Evolutionary conservation across 495 filamentous ascomycete genomes (phyloP).

Genomic region (Penicillium bialowiezense): DNA sequence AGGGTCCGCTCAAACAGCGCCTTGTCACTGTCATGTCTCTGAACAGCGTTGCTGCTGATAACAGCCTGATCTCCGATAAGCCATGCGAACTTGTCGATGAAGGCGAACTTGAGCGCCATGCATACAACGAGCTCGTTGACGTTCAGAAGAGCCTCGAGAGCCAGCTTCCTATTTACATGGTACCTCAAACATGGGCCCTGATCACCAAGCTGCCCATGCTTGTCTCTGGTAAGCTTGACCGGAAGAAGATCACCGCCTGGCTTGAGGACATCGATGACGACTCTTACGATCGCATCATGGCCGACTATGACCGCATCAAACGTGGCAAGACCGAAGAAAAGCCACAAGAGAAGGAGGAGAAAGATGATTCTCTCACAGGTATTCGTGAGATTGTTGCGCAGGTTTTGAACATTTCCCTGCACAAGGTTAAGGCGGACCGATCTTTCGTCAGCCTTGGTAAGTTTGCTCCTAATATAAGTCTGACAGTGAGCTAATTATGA

Average conservation of each 20-base stretch:
- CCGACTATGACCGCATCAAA: slow-evolving; percentile 34
- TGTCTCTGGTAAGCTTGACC: slow-evolving; percentile 49
- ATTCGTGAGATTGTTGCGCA: slow-evolving; percentile 43
- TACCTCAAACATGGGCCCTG: slow-evolving; percentile 44
- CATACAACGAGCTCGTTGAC: slow-evolving; percentile 27
- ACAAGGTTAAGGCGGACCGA: slow-evolving; percentile 37
- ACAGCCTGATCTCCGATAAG: slow-evolving; percentile 29
- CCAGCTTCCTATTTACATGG: slow-evolving; percentile 48
- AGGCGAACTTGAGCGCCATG: slow-evolving; percentile 18
- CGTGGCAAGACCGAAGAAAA: slow-evolving; percentile 24
- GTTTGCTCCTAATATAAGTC: no score
- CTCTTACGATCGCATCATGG: slow-evolving; percentile 38
- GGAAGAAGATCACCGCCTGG: slow-evolving; percentile 45
- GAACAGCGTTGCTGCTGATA: slow-evolving; percentile 27
- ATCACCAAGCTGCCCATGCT: slow-evolving; percentile 45
- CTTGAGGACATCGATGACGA: slow-evolving; percentile 38
- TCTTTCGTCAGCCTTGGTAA: slow-evolving; percentile 46
- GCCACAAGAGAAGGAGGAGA: slow-evolving; percentile 20
- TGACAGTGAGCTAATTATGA: no score
- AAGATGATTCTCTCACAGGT: slow-evolving; percentile 21
- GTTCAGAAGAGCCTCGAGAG: slow-evolving; percentile 36
- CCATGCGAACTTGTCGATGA: slow-evolving; percentile 36
- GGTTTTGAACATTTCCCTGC: slow-evolving; percentile 44
- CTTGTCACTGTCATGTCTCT: slow-evolving; percentile 45
- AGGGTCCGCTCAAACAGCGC: slow-evolving; percentile 34